Conservation (phyloP, 106 monocot genomes). For the Apostasia ramifera region DNA sequence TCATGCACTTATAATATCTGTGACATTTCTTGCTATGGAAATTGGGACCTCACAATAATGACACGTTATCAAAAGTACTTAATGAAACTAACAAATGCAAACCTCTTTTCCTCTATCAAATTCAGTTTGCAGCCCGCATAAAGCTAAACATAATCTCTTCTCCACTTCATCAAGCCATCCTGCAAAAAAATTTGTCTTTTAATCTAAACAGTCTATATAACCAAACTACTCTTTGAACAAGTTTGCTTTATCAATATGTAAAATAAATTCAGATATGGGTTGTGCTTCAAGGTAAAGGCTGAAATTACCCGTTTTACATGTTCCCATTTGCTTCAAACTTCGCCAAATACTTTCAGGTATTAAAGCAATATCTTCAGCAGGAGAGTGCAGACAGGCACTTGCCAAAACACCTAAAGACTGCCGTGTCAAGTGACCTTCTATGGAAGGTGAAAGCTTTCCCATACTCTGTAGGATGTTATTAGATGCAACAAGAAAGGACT, state of each 20-base stretch:
- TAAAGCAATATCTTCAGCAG: conserved; percentile 72
- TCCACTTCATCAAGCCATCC: conserved; percentile 51
- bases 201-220: background rate
- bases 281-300: background rate
- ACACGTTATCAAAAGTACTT: too few relatives aligned
- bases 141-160: conserved; percentile 54
- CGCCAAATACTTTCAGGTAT: conserved; percentile 85
- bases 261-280: background rate
- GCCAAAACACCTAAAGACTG: conserved; percentile 71
- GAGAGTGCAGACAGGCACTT: conserved; percentile 70
- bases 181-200: conserved; percentile 11
- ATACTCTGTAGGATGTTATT: conserved; percentile 38
- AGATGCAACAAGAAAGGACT: conserved; percentile 62
- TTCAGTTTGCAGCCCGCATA: conserved; percentile 59
- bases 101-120: conserved; percentile 60
- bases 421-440: conserved; percentile 44
- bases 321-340: conserved; percentile 52
- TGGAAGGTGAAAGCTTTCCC: conserved; percentile 25
- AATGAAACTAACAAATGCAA: background rate
- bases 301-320: conserved; percentile 50
- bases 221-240: background rate
- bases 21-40: too few relatives aligned
- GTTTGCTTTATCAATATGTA: background rate
- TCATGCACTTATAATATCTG: too few relatives aligned
- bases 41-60: too few relatives aligned